Conservation (phyloP, 345 rosid species). For the Iberis pinnata region DNA sequence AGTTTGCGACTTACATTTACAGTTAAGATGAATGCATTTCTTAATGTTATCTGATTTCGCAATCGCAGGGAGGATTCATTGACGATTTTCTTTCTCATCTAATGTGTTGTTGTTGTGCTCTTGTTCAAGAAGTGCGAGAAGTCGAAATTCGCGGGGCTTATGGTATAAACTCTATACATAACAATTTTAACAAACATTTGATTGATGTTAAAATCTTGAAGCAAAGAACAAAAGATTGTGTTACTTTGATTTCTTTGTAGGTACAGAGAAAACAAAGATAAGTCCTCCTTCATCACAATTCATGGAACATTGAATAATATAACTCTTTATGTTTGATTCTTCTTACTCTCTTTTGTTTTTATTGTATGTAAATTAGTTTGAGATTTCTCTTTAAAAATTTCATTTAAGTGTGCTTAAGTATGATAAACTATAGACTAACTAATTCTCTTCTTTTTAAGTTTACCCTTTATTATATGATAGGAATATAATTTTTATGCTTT, state of each 20-base stretch:
- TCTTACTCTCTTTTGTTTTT: not conserved
- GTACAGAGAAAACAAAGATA: conserved; percentile 64
- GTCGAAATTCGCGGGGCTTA: conserved; percentile 62
- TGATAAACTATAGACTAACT: no score
- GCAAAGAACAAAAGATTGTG: no score
- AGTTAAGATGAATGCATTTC: not conserved
- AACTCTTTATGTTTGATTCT: conserved; percentile 15
- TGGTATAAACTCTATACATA: conserved; percentile 41
- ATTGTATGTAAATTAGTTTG: no score
- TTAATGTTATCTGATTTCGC: conserved; percentile 12
- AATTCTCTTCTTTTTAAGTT: no score
- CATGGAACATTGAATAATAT: conserved; percentile 55
- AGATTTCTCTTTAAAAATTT: no score
- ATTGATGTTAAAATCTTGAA: no score
- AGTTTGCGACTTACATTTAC: no score
- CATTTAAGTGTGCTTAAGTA: no score
- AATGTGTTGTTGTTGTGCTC: conserved; percentile 95
- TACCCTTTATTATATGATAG: no score
- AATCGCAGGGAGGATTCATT: conserved; percentile 82
- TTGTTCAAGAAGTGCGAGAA: conserved; percentile 95
- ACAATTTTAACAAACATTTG: no score
- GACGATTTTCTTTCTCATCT: conserved; percentile 92
- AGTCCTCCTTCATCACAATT: conserved; percentile 74
- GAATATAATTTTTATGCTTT: no score
- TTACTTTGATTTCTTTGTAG: conserved; percentile 36